Evolutionary conservation across 2,329 filamentous ascomycete species (phyloP).

Genomic region (Ceratocystis papillata): DNA sequence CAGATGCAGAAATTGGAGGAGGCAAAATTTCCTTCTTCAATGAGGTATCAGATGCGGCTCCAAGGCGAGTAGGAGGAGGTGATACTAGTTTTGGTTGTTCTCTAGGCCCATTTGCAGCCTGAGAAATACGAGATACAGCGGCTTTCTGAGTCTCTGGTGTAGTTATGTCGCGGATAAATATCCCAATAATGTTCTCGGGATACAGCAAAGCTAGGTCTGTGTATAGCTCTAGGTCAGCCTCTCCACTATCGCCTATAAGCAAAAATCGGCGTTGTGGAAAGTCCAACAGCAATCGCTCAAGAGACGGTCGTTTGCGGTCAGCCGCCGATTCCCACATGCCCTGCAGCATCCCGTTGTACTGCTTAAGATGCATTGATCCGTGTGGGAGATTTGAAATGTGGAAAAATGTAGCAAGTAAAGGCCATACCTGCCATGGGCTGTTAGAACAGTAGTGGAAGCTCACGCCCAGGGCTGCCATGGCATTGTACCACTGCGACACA

Average conservation of each 20-base stretch:
- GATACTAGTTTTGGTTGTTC: constrained; percentile 25
- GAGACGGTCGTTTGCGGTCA: constrained; percentile 79
- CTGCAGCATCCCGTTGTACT: constrained; percentile 93
- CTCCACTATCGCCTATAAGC: constrained; percentile 87
- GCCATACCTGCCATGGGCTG: constrained; percentile 94
- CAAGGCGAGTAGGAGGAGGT: not conserved
- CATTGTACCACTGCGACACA: constrained; percentile 79
- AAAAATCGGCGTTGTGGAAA: constrained; percentile 83
- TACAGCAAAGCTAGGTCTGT: constrained; percentile 82
- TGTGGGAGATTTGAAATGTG: constrained; percentile 66
- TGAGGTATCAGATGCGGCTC: constrained; percentile 3
- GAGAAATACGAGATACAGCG: constrained; percentile 30
- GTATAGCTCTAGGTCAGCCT: constrained; percentile 94
- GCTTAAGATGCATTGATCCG: constrained; percentile 89
- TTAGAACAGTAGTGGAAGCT: constrained; percentile 97
- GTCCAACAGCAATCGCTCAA: constrained; percentile 76
- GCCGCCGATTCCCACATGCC: constrained; percentile 97
- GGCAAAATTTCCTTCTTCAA: constrained; percentile 14
- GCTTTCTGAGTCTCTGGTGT: constrained; percentile 46
- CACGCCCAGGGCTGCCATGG: constrained; percentile 68
- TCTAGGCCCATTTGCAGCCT: constrained; percentile 30
- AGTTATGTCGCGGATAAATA: constrained; percentile 94
- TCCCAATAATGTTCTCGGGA: constrained; percentile 67
- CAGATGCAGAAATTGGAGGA: not conserved
- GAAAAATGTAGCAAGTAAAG: constrained; percentile 78